Percentiles rank a stretch among this genome's conserved stretches.
Conservation (phyloP, 768 basidiomycete species). For the Collybia sp. region DNA sequence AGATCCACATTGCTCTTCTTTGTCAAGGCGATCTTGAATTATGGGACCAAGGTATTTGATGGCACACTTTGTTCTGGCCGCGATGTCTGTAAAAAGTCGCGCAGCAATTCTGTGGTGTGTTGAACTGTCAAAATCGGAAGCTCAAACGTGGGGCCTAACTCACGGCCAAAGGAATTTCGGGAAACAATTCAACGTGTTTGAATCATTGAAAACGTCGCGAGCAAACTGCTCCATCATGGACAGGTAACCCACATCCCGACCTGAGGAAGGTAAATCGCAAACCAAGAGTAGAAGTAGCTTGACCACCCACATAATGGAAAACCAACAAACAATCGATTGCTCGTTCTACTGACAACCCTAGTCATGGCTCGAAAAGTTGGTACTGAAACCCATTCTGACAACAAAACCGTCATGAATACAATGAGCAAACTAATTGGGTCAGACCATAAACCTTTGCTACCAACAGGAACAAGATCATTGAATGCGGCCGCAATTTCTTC, state of each 20-base stretch:
- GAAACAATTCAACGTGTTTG: constrained; percentile 23
- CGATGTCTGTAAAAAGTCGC: constrained; percentile 16
- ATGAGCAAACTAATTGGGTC: not conserved
- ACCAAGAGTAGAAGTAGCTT: not conserved
- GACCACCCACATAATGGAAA: constrained; percentile 34
- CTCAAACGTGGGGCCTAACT: constrained; percentile 11
- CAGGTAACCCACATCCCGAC: constrained; percentile 28
- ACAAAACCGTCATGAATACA: not conserved
- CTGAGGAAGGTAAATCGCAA: constrained; percentile 11
- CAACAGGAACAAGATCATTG: constrained; percentile 21
- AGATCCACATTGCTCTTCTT: constrained; percentile 19
- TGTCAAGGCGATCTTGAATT: constrained; percentile 24
- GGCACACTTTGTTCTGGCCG: constrained; percentile 15
- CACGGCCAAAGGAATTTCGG: constrained; percentile 37
- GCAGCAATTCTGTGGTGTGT: constrained; percentile 11
- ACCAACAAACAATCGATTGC: constrained; percentile 38
- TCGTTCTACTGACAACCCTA: constrained; percentile 28
- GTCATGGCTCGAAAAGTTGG: constrained; percentile 16
- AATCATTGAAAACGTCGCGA: constrained; percentile 22
- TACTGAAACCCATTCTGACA: constrained; percentile 30
- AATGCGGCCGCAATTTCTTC: constrained; percentile 34
- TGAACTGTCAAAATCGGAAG: constrained; percentile 12
- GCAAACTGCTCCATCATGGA: constrained; percentile 24
- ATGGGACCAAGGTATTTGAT: constrained; percentile 21
- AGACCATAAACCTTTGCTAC: constrained; percentile 3